Evolutionary conservation across 225 moss, liverwort and hornwort species (phyloP).

Genomic region (Antitrichia curtipendula): DNA sequence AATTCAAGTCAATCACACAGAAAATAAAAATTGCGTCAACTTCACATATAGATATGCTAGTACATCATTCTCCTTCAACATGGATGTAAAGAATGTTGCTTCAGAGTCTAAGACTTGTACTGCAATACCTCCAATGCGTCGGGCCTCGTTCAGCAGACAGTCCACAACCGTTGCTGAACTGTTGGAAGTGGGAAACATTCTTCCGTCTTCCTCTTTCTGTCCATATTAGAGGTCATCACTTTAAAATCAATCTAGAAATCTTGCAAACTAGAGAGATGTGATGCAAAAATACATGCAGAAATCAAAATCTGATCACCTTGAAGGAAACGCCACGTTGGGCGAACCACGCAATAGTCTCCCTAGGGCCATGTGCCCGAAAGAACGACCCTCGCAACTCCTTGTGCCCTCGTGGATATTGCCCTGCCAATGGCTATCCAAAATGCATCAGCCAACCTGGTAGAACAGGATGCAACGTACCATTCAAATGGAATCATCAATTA

Average conservation of each 20-base stretch:
- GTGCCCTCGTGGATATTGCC: slow-evolving; percentile 84
- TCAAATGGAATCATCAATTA: background rate
- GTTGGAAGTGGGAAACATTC: slow-evolving; percentile 82
- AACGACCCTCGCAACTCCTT: slow-evolving; percentile 88
- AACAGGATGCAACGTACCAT: background rate
- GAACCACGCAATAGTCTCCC: slow-evolving; percentile 81
- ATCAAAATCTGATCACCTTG: slow-evolving; percentile 31
- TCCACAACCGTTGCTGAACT: slow-evolving; percentile 75
- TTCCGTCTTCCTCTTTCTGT: slow-evolving; percentile 84
- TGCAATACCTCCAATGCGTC: slow-evolving; percentile 51
- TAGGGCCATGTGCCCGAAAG: slow-evolving; percentile 70
- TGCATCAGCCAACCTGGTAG: background rate
- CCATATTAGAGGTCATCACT: background rate
- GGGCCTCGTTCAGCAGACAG: slow-evolving; percentile 71
- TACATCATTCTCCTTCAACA: background rate
- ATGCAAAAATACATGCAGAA: background rate
- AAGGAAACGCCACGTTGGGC: slow-evolving; percentile 53
- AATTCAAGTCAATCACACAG: background rate
- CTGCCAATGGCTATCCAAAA: slow-evolving; percentile 73
- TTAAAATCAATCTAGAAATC: background rate
- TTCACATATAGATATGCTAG: background rate
- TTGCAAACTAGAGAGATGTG: background rate
- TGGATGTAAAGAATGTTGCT: background rate
- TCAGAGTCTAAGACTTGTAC: background rate
- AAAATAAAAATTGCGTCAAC: background rate